Conservation (phyloP, 2,329 filamentous ascomycete species). For the Aspergillus neotritici region DNA sequence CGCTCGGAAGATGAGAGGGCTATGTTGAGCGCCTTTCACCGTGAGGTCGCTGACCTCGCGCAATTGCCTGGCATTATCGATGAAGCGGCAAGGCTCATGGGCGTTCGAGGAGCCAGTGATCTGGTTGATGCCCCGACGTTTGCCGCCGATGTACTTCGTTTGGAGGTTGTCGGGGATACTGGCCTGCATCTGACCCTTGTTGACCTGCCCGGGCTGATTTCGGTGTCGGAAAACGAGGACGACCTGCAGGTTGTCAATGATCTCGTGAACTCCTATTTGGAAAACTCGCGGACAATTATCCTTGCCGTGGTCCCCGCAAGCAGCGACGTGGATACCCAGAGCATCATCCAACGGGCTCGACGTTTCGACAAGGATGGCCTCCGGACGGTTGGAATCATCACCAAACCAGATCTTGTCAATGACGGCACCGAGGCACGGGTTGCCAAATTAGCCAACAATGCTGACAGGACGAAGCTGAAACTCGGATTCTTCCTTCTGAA, state of each 20-base stretch:
- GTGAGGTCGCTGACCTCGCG: conserved; percentile 5
- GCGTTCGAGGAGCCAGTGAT: conserved; percentile 7
- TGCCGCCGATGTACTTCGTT: conserved; percentile 51
- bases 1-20: conserved; percentile 8
- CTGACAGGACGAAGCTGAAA: conserved; percentile 22
- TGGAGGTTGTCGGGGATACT: conserved; percentile 53
- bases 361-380: conserved; percentile 25
- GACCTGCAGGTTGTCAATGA: conserved; percentile 52
- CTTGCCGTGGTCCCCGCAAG: conserved; percentile 43
- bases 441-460: conserved; percentile 21
- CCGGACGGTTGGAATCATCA: conserved; percentile 44
- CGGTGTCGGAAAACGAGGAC: conserved; percentile 47
- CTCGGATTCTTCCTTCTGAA: conserved; percentile 27
- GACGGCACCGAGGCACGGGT: conserved; percentile 18
- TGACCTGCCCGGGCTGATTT: conserved; percentile 56
- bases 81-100: conserved; percentile 7
- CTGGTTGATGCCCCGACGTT: conserved; percentile 15
- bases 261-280: conserved; percentile 41
- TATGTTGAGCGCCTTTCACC: conserved; percentile 5
- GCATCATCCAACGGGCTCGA: conserved; percentile 34
- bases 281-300: conserved; percentile 40
- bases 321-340: conserved; percentile 40
- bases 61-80: conserved; percentile 13
- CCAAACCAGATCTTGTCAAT: conserved; percentile 40
- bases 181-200: conserved; percentile 55